Percentiles rank a stretch among this genome's conserved stretches.
These are phyloP conservation scores for Claviceps spartinae DNA, from an alignment of 2,329 filamentous ascomycete genomes.

Conservation along the genomic window DNA sequence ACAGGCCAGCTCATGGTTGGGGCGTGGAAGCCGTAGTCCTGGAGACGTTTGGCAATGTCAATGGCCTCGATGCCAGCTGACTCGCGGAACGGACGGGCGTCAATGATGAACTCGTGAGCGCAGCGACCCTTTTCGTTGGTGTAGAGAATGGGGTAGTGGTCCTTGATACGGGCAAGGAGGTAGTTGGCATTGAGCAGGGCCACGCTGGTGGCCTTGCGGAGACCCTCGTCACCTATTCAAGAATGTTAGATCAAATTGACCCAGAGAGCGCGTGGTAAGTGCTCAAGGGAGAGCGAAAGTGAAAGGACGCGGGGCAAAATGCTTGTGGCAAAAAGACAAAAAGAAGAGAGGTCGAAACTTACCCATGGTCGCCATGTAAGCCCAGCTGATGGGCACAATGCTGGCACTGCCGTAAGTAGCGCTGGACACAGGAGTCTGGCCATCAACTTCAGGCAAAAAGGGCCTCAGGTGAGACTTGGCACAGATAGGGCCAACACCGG, in stretches of 20 bases:
- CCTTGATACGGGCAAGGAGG: slow-evolving; percentile 73
- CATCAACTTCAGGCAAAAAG: slow-evolving; percentile 39
- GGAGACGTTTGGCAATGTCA: slow-evolving; percentile 89
- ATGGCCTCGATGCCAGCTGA: slow-evolving; percentile 77
- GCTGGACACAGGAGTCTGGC: slow-evolving; percentile 54
- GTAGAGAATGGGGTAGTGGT: slow-evolving; percentile 85
- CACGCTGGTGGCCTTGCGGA: slow-evolving; percentile 81
- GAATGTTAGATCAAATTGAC: not conserved
- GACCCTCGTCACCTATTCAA: slow-evolving; percentile 36
- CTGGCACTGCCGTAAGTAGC: slow-evolving; percentile 79
- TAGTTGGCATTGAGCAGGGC: slow-evolving; percentile 97
- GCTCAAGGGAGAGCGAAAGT: not conserved
- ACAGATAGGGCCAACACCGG: slow-evolving; percentile 86
- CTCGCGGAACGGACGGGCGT: slow-evolving; percentile 73
- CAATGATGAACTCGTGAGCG: slow-evolving; percentile 94
- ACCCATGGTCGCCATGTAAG: slow-evolving; percentile 93
- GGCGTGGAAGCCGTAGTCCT: slow-evolving; percentile 95
- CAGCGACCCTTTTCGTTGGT: slow-evolving; percentile 80
- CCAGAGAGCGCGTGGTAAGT: not conserved
- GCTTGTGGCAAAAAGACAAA: not conserved
- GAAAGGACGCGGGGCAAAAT: not conserved
- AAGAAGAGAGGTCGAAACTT: slow-evolving; percentile 12
- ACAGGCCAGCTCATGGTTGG: slow-evolving; percentile 97
- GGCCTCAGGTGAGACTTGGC: slow-evolving; percentile 69
- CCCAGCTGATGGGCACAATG: slow-evolving; percentile 88